phyloP scores from a whole-genome alignment of 768 basidiomycete genomes.

The Pleurotus ostreatus region DNA sequence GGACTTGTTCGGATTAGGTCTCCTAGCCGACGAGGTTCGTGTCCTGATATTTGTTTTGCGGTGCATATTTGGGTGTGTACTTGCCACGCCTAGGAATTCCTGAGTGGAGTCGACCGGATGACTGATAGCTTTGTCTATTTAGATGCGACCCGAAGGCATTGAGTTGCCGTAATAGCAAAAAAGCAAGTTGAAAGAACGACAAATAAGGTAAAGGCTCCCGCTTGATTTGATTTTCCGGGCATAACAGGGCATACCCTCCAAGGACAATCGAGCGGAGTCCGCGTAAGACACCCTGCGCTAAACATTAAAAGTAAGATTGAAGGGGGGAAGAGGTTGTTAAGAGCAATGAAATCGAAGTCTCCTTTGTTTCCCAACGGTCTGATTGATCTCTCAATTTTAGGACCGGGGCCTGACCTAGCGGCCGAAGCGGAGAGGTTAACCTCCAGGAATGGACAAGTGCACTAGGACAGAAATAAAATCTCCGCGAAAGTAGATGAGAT shows the following conservation, averaged over 20 bases:
- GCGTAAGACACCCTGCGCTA: conserved; percentile 1
- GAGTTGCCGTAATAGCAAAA: conserved; percentile 7
- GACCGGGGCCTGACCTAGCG: conserved; percentile 12
- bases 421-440: conserved; percentile 20
- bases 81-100: conserved; percentile 4
- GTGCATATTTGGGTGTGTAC: not conserved
- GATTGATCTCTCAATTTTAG: not conserved
- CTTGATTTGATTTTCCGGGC: conserved; percentile 5
- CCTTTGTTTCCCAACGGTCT: not conserved
- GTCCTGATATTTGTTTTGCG: not conserved
- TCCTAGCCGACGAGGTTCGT: not conserved
- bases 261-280: conserved; percentile 3
- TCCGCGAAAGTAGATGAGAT: conserved; percentile 33
- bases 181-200: conserved; percentile 1
- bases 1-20: conserved; percentile 15
- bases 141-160: not conserved
- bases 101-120: conserved; percentile 8
- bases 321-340: conserved; percentile 1
- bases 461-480: conserved; percentile 27
- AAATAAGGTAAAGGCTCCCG: conserved; percentile 5
- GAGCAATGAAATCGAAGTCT: conserved; percentile 1
- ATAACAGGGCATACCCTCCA: not conserved
- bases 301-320: conserved; percentile 9
- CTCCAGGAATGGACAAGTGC: conserved; percentile 15
- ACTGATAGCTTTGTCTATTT: not conserved